Evolutionary conservation across 495 filamentous ascomycete species (phyloP).

Genomic region (Tuber borchii): DNA sequence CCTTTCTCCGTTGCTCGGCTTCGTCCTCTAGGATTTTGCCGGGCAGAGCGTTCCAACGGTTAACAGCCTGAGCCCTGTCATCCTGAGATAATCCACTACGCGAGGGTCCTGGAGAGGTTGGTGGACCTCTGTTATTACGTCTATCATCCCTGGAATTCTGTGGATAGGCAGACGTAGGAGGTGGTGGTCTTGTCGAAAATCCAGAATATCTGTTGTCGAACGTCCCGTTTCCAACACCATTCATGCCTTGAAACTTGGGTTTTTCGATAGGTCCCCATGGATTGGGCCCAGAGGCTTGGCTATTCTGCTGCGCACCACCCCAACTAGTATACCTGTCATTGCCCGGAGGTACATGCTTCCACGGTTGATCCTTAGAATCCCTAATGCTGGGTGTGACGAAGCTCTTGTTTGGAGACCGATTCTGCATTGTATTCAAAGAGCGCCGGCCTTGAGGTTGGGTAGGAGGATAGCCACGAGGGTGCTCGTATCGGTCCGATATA

Average conservation of each 20-base stretch:
- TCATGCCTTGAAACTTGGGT: slow-evolving; percentile 28
- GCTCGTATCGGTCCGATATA: slow-evolving; percentile 17
- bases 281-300: slow-evolving; percentile 23
- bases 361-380: slow-evolving; percentile 34
- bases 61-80: slow-evolving; percentile 33
- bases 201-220: slow-evolving; percentile 34
- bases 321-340: slow-evolving; percentile 28
- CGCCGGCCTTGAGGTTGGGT: slow-evolving; percentile 20
- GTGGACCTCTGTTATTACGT: slow-evolving; percentile 11
- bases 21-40: slow-evolving; percentile 33
- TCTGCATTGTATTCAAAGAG: slow-evolving; percentile 15
- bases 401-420: slow-evolving; percentile 28
- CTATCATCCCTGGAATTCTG: slow-evolving; percentile 32
- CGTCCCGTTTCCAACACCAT: slow-evolving; percentile 36
- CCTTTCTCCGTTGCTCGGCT: slow-evolving; percentile 26
- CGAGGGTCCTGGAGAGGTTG: slow-evolving; percentile 23
- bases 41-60: slow-evolving; percentile 34
- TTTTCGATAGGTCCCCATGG: slow-evolving; percentile 40
- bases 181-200: slow-evolving; percentile 33
- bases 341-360: slow-evolving; percentile 23
- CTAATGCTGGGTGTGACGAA: slow-evolving; percentile 27
- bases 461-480: slow-evolving; percentile 16
- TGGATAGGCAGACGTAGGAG: slow-evolving; percentile 19
- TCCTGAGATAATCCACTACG: slow-evolving; percentile 29
- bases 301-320: slow-evolving; percentile 20